Base-by-base conservation (phyloP, 441 rosid species). In the Iberis amara region DNA sequence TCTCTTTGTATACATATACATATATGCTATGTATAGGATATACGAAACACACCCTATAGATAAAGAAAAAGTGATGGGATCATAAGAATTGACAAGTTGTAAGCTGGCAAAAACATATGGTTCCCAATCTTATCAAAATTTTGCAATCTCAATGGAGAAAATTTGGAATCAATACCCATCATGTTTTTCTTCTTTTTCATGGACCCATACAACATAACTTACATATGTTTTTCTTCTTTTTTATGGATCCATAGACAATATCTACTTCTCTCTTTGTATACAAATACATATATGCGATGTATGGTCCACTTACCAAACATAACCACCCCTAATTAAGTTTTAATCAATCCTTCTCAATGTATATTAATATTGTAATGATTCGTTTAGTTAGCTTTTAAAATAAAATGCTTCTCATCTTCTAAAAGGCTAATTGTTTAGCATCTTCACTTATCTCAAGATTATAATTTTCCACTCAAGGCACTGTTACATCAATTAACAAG, bases 161-260 rank as follows among this genome's bases (percentile, higher is more conserved):
- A 55, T 39, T 3, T 63, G 51, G 68, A 63, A 63, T 63, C 42
- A 55, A 63, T 63, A 55, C 68, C 48, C 50, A 55, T 63, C 57
- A 63, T 63, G 68, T 56, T 63, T 63, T 44, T 52, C 52, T 61
- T 38, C 40, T 45, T 33, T 3, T 18, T 52, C 26, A 39, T 63
- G 68, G 68, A 63, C 57, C 68, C 68, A 63, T 63, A 4, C 50
- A 3, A 47, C 44, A 54, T 62, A 40, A 56, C 39, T 55, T 39
- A 40, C 56, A 31, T 47, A 31, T 54, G 42, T 42, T 46, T 54
- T 47, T 18, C 21, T 18, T 18, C 21, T 18, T 18, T 18, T 1
- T 18, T 18, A 18, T 18, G 21, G 21, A 18, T 3, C 21, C 21
- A 18, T 18, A 18, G 2, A 18, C 1, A 18, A 18, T 18, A 18